Conservation (phyloP, 1,139 yeast species). For the Ogataea hybrid region DNA sequence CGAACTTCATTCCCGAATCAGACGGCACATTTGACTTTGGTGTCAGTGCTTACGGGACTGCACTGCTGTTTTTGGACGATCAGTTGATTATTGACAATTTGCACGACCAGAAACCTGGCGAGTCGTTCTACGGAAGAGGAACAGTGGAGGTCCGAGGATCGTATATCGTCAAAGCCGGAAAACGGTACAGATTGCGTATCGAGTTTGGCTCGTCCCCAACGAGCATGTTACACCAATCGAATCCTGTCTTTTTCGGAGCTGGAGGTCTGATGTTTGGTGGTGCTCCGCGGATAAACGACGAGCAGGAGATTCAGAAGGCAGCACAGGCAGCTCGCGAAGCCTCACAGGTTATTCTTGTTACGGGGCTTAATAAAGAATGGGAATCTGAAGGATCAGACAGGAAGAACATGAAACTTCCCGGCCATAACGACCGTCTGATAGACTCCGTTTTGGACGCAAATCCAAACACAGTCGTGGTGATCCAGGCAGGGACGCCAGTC, state of each 20-base stretch:
- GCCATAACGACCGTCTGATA: conserved; percentile 45
- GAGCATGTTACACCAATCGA: conserved; percentile 28
- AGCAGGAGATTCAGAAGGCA: conserved; percentile 38
- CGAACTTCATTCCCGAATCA: conserved; percentile 43
- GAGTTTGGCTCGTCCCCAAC: conserved; percentile 54
- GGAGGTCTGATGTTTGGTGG: conserved; percentile 42
- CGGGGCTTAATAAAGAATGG: conserved; percentile 48
- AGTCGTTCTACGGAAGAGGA: conserved; percentile 48
- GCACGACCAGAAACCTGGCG: conserved; percentile 49
- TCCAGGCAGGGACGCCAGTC: conserved; percentile 63
- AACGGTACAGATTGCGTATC: conserved; percentile 41
- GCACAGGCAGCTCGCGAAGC: conserved; percentile 40
- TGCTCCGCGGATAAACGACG: conserved; percentile 25
- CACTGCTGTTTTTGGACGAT: conserved; percentile 49
- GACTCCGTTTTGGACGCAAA: conserved; percentile 45
- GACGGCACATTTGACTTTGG: conserved; percentile 52
- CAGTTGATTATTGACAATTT: conserved; percentile 53
- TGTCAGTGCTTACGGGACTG: conserved; percentile 50
- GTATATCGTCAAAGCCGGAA: conserved; percentile 39
- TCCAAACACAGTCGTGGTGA: conserved; percentile 50
- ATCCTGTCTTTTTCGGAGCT: conserved; percentile 36
- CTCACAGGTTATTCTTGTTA: conserved; percentile 44
- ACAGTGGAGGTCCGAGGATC: conserved; percentile 39
- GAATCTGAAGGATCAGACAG: conserved; percentile 54
- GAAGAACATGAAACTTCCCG: conserved; percentile 44